These are phyloP conservation scores for Yarrowia galli DNA, from an alignment of 1,139 yeast genomes.

Conservation along the genomic window DNA sequence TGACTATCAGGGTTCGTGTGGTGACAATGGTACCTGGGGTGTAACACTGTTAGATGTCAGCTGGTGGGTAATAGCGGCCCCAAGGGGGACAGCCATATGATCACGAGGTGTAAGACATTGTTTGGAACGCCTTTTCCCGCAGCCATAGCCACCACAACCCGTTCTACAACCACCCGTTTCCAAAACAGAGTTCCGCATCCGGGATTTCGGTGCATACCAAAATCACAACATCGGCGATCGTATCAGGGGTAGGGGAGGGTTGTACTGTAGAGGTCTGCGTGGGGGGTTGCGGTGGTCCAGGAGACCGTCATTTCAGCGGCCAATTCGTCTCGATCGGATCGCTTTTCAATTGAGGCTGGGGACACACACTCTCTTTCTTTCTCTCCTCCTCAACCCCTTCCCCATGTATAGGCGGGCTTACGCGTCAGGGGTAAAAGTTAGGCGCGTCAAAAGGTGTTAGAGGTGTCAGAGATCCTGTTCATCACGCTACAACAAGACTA, in stretches of 20 bases:
- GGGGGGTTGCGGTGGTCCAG: no score
- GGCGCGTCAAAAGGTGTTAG: constrained; percentile 20
- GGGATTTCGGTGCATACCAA: constrained; percentile 21
- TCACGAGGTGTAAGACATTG: no score
- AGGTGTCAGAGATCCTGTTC: no score
- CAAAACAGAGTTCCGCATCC: constrained; percentile 36
- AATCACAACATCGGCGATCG: constrained; percentile 32
- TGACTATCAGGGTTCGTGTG: constrained; percentile 11
- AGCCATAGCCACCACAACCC: background rate
- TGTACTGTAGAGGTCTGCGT: no score
- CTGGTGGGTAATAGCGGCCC: background rate
- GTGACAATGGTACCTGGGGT: background rate
- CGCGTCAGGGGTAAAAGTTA: constrained; percentile 37
- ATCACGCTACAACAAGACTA: no score
- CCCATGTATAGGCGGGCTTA: constrained; percentile 15
- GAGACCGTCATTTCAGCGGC: background rate
- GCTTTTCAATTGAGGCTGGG: background rate
- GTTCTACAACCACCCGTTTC: background rate
- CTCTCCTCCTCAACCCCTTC: background rate
- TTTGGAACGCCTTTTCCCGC: no score
- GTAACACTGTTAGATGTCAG: background rate
- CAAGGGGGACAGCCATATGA: no score
- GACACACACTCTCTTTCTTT: background rate
- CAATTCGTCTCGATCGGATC: background rate
- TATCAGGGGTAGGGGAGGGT: no score